Base-by-base conservation (phyloP, 495 filamentous ascomycete species). In the Podospora australis region DNA sequence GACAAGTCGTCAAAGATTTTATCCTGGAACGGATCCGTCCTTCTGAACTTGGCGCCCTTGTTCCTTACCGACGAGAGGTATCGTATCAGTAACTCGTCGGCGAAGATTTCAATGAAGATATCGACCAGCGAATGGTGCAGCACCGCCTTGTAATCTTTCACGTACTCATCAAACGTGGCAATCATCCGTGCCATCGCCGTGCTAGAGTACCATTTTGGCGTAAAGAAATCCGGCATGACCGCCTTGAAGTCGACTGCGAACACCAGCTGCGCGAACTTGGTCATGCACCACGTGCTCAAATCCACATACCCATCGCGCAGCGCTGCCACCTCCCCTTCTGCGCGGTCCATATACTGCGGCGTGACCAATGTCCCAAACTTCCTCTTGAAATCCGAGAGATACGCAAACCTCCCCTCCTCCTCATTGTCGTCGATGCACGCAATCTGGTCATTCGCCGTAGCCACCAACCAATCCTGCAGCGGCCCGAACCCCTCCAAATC, bases 371-470 rank as follows among this genome's bases (percentile, higher is more conserved):
- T 69, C 54, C 82, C 82, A 60, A 92, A 81, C 53, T 90, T 87
- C 52, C 77, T 75, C 50, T 80, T 80, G 78, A 95, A 96, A 53
- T 80, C 78, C 8, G 84, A 80, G 34, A 96, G 74, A 71, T 94
- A 94, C 24, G 83, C 82, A 23, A 83, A 55, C 30, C 82, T 81
- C 36, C 76, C 79, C 25, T 81, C 80, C 41, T 86, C 83, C 49
- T 81, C 82, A 47, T 78, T 79, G 63, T 96, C 92, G 62, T 96
- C 90, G 60, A 96, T 96, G 67, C 88, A 95, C 45, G 87, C 87
- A 56, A 99, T 96, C 63, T 99, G 92, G 66, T 99, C 92, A 67
- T 97, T 99, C 50, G 92, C 92, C 42, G 94, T 86, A n/a, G 91
- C 90, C 19, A 97, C 78, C 35, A 97, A 79, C 86, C 90, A 97